phyloP scores from a whole-genome alignment of 164 flowering plant genomes.

The Aristolochia contorta region DNA sequence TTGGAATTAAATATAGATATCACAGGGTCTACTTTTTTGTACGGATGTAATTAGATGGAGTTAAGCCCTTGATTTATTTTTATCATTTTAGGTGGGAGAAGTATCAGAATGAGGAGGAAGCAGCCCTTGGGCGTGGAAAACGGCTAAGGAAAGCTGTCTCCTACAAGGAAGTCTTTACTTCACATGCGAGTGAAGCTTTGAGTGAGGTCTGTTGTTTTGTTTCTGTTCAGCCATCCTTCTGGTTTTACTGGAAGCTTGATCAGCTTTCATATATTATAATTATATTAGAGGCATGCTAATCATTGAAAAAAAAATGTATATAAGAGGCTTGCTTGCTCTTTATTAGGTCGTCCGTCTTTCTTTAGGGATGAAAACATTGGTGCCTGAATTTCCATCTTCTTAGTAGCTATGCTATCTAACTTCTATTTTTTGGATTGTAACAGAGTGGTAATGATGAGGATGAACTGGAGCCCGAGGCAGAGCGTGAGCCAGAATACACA shows the following conservation, averaged over 20 bases:
- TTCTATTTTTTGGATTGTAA: slow-evolving; percentile 12
- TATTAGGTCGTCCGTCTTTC: background rate
- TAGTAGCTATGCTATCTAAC: background rate
- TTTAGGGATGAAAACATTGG: background rate
- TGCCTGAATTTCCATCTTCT: no score
- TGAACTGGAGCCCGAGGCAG: slow-evolving; percentile 31
- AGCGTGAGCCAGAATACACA: slow-evolving; percentile 71
- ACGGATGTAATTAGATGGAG: background rate
- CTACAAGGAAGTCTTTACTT: slow-evolving; percentile 78
- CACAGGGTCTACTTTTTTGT: no score
- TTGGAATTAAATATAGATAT: no score
- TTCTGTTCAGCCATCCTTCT: background rate
- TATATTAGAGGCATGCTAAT: background rate
- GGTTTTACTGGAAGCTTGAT: no score
- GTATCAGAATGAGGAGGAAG: slow-evolving; percentile 91
- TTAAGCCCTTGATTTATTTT: background rate
- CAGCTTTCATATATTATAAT: background rate
- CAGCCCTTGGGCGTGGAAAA: slow-evolving; percentile 97
- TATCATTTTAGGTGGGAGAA: slow-evolving; percentile 77
- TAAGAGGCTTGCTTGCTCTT: no score
- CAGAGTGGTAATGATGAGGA: slow-evolving; percentile 83
- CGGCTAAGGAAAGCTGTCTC: slow-evolving; percentile 91
- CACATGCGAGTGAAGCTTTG: slow-evolving; percentile 47
- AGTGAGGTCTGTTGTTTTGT: slow-evolving; percentile 48
- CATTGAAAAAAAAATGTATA: no score